These are phyloP conservation scores for Xylaria longipes DNA, from an alignment of 495 filamentous ascomycete species.

Conservation along the genomic window DNA sequence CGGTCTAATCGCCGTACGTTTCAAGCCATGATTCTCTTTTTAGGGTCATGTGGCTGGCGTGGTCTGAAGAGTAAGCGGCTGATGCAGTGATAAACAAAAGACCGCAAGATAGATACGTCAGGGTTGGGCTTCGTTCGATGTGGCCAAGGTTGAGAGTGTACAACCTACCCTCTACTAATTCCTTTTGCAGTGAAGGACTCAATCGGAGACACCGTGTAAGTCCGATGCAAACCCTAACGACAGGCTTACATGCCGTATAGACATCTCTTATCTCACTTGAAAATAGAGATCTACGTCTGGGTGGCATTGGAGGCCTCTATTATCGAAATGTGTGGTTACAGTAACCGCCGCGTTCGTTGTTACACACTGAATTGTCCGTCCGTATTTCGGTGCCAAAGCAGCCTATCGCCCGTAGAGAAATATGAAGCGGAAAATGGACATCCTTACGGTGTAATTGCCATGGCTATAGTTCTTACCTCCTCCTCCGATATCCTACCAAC, in stretches of 20 bases:
- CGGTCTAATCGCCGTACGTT: conserved; percentile 12
- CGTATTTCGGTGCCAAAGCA: background rate
- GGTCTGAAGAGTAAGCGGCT: background rate
- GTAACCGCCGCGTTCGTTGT: background rate
- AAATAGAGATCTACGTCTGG: background rate
- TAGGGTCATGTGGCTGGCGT: conserved; percentile 24
- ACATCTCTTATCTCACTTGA: conserved; percentile 2
- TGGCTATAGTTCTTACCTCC: background rate
- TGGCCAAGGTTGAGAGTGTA: background rate
- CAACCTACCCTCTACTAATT: background rate
- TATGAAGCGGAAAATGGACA: background rate
- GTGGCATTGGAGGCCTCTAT: background rate
- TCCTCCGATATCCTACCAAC: background rate
- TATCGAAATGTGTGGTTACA: background rate
- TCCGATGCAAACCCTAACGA: background rate
- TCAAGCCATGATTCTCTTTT: conserved; percentile 7
- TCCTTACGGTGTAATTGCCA: background rate
- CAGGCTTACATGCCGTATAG: background rate
- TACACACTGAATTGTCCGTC: background rate
- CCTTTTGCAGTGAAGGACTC: background rate
- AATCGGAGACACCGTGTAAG: background rate
- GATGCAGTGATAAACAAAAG: conserved; percentile 18
- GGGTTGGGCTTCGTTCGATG: background rate
- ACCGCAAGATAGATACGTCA: background rate
- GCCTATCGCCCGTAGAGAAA: background rate